Base-by-base conservation (phyloP, 2,329 filamentous ascomycete genomes). In the Cercospora canescens region DNA sequence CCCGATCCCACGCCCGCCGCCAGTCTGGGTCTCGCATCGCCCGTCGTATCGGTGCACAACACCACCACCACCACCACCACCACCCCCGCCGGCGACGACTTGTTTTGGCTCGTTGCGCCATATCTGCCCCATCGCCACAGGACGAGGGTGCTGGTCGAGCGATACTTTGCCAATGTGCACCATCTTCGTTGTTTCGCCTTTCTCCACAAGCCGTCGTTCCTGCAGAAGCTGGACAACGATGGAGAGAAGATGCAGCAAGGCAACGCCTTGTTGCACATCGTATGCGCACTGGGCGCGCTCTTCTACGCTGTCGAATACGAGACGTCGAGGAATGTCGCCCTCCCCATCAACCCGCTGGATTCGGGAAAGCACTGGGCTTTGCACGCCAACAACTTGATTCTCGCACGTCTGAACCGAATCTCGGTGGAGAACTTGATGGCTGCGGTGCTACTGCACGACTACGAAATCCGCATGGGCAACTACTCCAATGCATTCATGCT, bases 401-500 rank as follows among this genome's bases (percentile, higher is more conserved):
- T 72, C 16, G 69, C 68, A 12, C 64, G 70, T 28, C 62, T 71
- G 24, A 67, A 71, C 35, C 64, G 67, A n/a, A 72, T 72, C 12
- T 70, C 65, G 1, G 71, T 72, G 14, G 71, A 71, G 63, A 69
- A 71, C 12, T 61, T 71, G 26, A 72, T 72, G 71, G 69, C 71
- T 14, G 68, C 70, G 16, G 65, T 72, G 6, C 65, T 72, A 12
- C 62, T 72, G 2, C 70, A 71, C 55, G 71, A 72, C 34, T 71
- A 71, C 45, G 69, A 72, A 55, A 71, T 72, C 37, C 68, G 70
- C 6, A 63, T 72, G 63, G 69, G 69, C 14, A 71, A 71, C 54
- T 72, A 70, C 39, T 70, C 68, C 2, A 71, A 71, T 24, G 69
- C 71, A 1, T 72, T 72, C 65, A 72, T 72, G 71, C 60, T 72